Conservation (phyloP, 495 filamentous ascomycete species). For the Usnea hakonensis region DNA sequence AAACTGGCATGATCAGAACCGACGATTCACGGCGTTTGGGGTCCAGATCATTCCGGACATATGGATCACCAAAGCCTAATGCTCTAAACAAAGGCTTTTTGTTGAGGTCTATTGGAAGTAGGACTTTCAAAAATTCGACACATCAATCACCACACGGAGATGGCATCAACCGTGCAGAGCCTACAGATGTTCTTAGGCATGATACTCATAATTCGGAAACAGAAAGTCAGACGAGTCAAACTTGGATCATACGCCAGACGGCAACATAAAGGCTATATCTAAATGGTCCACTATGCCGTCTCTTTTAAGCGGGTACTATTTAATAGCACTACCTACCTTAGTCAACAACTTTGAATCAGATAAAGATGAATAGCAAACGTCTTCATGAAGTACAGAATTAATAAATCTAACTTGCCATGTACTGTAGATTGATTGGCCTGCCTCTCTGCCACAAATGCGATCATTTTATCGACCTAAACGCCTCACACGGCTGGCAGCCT, state of each 20-base stretch:
- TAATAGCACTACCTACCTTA: too few relatives aligned
- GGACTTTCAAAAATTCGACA: background rate
- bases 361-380: too few relatives aligned
- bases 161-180: background rate
- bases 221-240: background rate
- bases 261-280: background rate
- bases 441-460: too few relatives aligned
- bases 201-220: background rate
- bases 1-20: constrained; percentile 20
- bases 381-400: too few relatives aligned
- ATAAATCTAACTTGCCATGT: too few relatives aligned
- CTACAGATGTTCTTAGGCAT: background rate
- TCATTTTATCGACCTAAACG: too few relatives aligned
- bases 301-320: background rate
- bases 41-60: background rate
- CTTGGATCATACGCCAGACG: background rate
- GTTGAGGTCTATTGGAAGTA: background rate
- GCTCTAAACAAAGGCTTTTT: background rate
- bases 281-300: background rate
- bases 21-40: background rate
- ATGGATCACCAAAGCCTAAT: background rate
- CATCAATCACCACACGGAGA: background rate
- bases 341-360: too few relatives aligned
- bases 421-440: too few relatives aligned
- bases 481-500: too few relatives aligned